Percentiles rank a stretch among this genome's conserved stretches.
Evolutionary conservation across 2,329 filamentous ascomycete genomes (phyloP).

Genomic region (Berkeleyomyces rouxiae): DNA sequence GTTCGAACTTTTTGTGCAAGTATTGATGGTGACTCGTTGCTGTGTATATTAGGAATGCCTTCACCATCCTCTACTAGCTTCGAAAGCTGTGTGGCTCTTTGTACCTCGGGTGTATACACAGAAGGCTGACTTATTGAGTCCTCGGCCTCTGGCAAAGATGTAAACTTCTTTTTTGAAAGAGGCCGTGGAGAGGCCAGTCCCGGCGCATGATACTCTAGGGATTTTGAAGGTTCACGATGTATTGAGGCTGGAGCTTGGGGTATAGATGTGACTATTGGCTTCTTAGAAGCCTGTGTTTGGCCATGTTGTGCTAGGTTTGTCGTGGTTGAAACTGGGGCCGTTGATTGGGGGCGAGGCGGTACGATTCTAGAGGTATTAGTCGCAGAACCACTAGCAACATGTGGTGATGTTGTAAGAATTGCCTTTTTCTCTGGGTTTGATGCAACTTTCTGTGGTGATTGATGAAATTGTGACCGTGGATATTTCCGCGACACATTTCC

Average conservation of each 20-base stretch:
- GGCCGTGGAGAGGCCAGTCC: background rate
- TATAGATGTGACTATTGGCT: background rate
- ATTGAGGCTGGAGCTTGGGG: background rate
- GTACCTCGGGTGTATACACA: background rate
- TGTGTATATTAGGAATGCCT: background rate
- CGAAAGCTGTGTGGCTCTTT: background rate
- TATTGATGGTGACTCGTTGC: constrained; percentile 11
- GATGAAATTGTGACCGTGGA: background rate
- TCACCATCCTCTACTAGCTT: background rate
- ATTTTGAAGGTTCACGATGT: background rate
- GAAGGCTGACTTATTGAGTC: background rate
- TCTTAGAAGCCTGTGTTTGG: background rate
- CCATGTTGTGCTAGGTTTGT: background rate
- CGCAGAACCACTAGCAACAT: no score
- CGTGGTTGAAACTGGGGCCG: background rate
- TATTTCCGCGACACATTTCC: background rate
- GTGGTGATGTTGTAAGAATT: no score
- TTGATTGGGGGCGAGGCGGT: no score
- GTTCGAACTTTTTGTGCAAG: constrained; percentile 8
- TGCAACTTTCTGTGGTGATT: no score
- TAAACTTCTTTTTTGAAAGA: background rate
- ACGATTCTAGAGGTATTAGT: no score
- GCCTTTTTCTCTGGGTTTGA: no score
- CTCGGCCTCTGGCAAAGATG: background rate
- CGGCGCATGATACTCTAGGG: background rate